These are phyloP conservation scores for Ogataea ganodermae DNA, from an alignment of 805 yeast genomes.

Conservation along the genomic window DNA sequence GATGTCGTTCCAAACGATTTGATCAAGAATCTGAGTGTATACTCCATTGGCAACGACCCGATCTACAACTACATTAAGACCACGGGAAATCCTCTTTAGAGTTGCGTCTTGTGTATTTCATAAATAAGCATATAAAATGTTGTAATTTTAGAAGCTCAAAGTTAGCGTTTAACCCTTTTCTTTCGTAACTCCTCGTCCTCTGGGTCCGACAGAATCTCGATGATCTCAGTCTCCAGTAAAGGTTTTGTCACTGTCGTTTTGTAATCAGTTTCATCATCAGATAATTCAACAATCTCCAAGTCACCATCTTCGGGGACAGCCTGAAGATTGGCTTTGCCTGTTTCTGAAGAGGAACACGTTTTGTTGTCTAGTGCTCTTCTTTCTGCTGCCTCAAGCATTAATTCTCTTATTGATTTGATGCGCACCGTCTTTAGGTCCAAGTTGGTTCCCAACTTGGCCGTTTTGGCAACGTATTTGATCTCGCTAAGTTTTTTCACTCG, in stretches of 20 bases:
- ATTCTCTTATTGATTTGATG: constrained; percentile 39
- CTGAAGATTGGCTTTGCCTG: constrained; percentile 26
- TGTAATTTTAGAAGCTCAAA: not conserved
- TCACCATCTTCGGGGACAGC: constrained; percentile 49
- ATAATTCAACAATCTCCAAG: constrained; percentile 38
- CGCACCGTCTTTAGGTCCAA: not conserved
- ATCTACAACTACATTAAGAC: constrained; percentile 46
- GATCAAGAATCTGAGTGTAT: constrained; percentile 46
- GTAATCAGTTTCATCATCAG: constrained; percentile 12
- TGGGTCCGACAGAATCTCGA: constrained; percentile 15
- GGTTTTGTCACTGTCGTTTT: not conserved
- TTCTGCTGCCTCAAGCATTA: constrained; percentile 63
- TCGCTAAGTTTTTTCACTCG: constrained; percentile 44
- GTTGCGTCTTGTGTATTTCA: not conserved
- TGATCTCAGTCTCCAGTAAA: constrained; percentile 7
- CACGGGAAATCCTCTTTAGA: constrained; percentile 38
- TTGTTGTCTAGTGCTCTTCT: constrained; percentile 54
- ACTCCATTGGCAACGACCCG: constrained; percentile 59
- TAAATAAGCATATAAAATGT: constrained; percentile 1
- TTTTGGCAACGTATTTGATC: constrained; percentile 43
- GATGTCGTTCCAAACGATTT: constrained; percentile 53
- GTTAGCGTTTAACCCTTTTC: not conserved
- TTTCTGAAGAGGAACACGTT: constrained; percentile 42
- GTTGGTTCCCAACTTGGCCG: constrained; percentile 37
- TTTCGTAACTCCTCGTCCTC: not conserved